These are phyloP conservation scores for Debaryomycetaceae sp. DNA, from an alignment of 1,139 yeast species.

Conservation along the genomic window DNA sequence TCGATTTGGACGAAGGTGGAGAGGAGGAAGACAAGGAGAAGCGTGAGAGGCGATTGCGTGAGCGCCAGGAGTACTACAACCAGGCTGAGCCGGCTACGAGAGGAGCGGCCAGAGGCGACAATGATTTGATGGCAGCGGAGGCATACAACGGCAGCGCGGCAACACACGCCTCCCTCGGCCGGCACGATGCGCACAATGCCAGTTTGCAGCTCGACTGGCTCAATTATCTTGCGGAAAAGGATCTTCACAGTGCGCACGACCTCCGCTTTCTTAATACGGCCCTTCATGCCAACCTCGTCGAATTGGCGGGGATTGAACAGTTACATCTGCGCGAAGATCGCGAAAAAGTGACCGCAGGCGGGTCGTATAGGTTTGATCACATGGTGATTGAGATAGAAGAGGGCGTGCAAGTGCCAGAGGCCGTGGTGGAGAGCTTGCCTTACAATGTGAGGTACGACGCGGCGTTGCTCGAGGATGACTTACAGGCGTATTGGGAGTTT, in stretches of 20 bases:
- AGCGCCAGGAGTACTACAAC: constrained; percentile 38
- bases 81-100: constrained; percentile 12
- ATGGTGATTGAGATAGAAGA: constrained; percentile 22
- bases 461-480: constrained; percentile 13
- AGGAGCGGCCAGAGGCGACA: constrained; percentile 1
- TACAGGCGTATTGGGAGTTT: constrained; percentile 8
- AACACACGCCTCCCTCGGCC: no score
- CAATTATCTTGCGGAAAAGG: constrained; percentile 41
- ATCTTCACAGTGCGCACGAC: constrained; percentile 40
- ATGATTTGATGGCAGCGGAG: constrained; percentile 19
- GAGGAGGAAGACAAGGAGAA: constrained; percentile 22
- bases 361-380: constrained; percentile 29
- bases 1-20: constrained; percentile 22
- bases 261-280: constrained; percentile 33
- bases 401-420: constrained; percentile 17
- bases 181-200: background rate
- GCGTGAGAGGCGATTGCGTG: constrained; percentile 20
- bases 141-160: no score
- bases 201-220: constrained; percentile 30
- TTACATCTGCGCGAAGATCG: constrained; percentile 28
- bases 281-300: constrained; percentile 24
- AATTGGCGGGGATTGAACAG: constrained; percentile 24
- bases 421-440: constrained; percentile 22
- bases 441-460: constrained; percentile 28
- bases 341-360: constrained; percentile 19